Conservation (phyloP, 2,329 filamentous ascomycete species). For the Alternaria alternata region DNA sequence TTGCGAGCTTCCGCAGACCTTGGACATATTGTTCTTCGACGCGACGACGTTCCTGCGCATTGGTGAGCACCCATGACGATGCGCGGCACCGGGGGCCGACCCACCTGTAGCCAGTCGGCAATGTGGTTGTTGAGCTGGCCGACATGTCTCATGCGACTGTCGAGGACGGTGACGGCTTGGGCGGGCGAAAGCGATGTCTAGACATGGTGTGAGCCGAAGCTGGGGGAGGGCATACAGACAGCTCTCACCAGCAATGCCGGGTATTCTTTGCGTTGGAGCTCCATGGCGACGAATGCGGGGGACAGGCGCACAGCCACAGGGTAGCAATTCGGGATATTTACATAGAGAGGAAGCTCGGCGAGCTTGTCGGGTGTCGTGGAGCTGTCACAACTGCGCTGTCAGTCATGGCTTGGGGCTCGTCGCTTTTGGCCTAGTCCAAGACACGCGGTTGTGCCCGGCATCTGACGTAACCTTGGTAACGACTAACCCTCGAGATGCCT, state of each 20-base stretch:
- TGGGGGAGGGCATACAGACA: conserved; percentile 14
- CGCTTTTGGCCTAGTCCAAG: conserved; percentile 30
- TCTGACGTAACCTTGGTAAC: conserved; percentile 30
- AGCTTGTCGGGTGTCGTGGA: conserved; percentile 42
- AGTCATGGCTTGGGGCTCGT: conserved; percentile 34
- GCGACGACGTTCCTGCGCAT: conserved; percentile 81
- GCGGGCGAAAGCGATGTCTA: conserved; percentile 82
- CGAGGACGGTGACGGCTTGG: conserved; percentile 82
- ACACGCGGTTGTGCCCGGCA: conserved; percentile 17
- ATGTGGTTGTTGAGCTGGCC: conserved; percentile 86
- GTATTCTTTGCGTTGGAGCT: conserved; percentile 87
- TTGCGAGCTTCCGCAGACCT: conserved; percentile 80
- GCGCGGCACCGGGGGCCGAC: conserved; percentile 31
- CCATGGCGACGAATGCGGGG: conserved; percentile 50
- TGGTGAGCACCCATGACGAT: conserved; percentile 29
- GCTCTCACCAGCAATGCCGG: conserved; percentile 84
- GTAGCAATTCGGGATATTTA: conserved; percentile 31
- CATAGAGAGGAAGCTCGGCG: conserved; percentile 39
- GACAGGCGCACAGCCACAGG: conserved; percentile 40
- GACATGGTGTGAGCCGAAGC: conserved; percentile 39
- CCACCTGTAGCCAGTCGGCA: conserved; percentile 97
- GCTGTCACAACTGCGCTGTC: conserved; percentile 44
- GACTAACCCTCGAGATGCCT: conserved; percentile 1
- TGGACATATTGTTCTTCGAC: conserved; percentile 90
- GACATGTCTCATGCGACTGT: conserved; percentile 88